These are phyloP conservation scores for Austroboletus rostrupii DNA, from an alignment of 1,284 basidiomycete genomes.

Conservation along the genomic window DNA sequence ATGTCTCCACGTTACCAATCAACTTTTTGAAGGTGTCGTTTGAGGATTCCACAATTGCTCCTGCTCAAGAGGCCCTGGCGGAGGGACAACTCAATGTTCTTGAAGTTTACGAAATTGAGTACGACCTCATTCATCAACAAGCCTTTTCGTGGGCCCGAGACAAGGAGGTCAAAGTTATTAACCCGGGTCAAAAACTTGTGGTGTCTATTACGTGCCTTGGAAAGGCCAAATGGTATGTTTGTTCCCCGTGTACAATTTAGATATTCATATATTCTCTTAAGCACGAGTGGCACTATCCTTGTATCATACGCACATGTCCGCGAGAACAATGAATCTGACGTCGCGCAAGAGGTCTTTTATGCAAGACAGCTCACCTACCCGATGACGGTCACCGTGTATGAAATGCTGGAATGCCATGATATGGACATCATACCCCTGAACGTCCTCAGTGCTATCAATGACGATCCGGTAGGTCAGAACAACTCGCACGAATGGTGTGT, in stretches of 20 bases:
- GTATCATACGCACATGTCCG: slow-evolving; percentile 79
- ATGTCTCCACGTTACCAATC: slow-evolving; percentile 77
- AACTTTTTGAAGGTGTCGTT: slow-evolving; percentile 85
- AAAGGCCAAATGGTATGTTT: slow-evolving; percentile 82
- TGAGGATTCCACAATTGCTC: slow-evolving; percentile 81
- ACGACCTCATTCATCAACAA: slow-evolving; percentile 73
- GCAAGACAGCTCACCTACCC: slow-evolving; percentile 82
- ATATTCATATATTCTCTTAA: slow-evolving; percentile 29
- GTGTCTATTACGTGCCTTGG: slow-evolving; percentile 77
- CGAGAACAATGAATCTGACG: slow-evolving; percentile 35
- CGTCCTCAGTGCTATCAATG: slow-evolving; percentile 35
- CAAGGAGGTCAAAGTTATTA: slow-evolving; percentile 52
- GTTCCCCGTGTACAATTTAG: slow-evolving; percentile 2
- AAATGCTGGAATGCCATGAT: slow-evolving; percentile 81
- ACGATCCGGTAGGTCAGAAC: slow-evolving; percentile 26
- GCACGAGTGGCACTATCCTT: slow-evolving; percentile 73
- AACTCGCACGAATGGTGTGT: slow-evolving; percentile 74
- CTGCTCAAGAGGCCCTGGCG: slow-evolving; percentile 70
- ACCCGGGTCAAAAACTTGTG: slow-evolving; percentile 67
- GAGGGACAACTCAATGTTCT: slow-evolving; percentile 80
- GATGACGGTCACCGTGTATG: slow-evolving; percentile 87
- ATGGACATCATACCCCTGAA: slow-evolving; percentile 72
- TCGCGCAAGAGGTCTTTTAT: slow-evolving; percentile 59
- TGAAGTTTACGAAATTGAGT: slow-evolving; percentile 89
- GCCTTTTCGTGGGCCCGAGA: slow-evolving; percentile 75